These are phyloP conservation scores for Axilococcus clingmanii DNA, from an alignment of 139 green algal genomes.

Conservation along the genomic window DNA sequence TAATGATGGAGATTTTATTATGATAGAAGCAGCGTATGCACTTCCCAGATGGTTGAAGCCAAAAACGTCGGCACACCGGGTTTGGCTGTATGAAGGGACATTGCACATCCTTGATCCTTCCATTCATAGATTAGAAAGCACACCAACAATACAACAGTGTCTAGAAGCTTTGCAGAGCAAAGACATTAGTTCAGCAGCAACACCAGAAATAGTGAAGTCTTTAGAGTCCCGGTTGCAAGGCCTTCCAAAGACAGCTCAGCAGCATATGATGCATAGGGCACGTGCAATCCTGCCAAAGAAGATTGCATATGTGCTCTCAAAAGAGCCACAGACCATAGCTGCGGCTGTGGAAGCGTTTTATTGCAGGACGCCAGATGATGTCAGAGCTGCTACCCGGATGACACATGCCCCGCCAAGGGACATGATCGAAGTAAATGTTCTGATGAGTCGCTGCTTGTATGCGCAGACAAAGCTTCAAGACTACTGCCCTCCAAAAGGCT, in stretches of 20 bases:
- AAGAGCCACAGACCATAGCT: conserved; percentile 49
- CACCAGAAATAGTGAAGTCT: neutral
- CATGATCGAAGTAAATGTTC: conserved; percentile 15
- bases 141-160: neutral
- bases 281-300: conserved; percentile 32
- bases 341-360: conserved; percentile 57
- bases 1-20: conserved; percentile 91
- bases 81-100: conserved; percentile 53
- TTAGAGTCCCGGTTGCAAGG: conserved; percentile 16
- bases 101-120: no score
- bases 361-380: conserved; percentile 29
- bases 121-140: neutral
- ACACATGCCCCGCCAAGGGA: conserved; percentile 37
- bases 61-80: conserved; percentile 45
- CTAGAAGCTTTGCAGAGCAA: neutral
- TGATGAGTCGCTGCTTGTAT: conserved; percentile 49
- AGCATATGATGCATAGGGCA: conserved; percentile 27
- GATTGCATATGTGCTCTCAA: conserved; percentile 37
- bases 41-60: conserved; percentile 76
- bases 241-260: conserved; percentile 24
- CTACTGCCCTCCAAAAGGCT: conserved; percentile 34
- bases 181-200: neutral
- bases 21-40: conserved; percentile 87
- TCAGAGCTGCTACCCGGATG: conserved; percentile 38
- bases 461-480: conserved; percentile 58